Percentiles rank a stretch among this genome's conserved stretches.
phyloP scores from a whole-genome alignment of 768 basidiomycete species.

The Phanerodontia chrysosporium region DNA sequence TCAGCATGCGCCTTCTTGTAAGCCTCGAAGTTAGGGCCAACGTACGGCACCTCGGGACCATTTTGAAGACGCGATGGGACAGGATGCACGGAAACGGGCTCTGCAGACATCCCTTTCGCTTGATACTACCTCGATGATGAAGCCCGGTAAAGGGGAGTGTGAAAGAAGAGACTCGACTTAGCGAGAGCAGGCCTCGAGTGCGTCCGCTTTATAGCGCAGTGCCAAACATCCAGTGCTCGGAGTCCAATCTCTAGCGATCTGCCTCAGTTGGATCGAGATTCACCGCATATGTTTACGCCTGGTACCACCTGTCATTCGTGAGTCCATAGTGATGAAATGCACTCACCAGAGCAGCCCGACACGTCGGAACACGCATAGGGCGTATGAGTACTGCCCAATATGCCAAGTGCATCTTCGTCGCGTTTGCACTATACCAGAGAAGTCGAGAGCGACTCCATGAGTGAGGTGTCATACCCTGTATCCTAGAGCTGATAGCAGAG shows the following conservation, averaged over 20 bases:
- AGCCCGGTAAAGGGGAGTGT: not conserved
- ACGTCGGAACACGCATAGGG: not conserved
- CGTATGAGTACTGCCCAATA: not conserved
- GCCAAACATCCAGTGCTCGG: not conserved
- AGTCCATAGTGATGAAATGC: not conserved
- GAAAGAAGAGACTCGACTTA: not conserved
- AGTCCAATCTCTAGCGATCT: not conserved
- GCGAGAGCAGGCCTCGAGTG: not conserved
- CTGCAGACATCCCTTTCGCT: not conserved
- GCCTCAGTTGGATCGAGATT: not conserved
- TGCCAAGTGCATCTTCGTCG: not conserved
- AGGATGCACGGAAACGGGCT: conserved; percentile 44
- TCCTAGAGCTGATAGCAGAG: not conserved
- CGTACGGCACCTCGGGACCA: conserved; percentile 60
- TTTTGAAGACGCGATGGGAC: conserved; percentile 65
- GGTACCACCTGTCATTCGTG: not conserved
- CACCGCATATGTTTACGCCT: not conserved
- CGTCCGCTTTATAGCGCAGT: not conserved
- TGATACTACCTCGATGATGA: not conserved
- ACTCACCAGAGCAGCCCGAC: not conserved
- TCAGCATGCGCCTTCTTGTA: conserved; percentile 51
- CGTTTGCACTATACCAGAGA: not conserved
- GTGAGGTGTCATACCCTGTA: not conserved
- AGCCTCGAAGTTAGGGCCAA: conserved; percentile 52
- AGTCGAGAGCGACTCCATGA: not conserved